Evolutionary conservation across 1,284 basidiomycete species (phyloP).

Genomic region (Schizophyllum commune): DNA sequence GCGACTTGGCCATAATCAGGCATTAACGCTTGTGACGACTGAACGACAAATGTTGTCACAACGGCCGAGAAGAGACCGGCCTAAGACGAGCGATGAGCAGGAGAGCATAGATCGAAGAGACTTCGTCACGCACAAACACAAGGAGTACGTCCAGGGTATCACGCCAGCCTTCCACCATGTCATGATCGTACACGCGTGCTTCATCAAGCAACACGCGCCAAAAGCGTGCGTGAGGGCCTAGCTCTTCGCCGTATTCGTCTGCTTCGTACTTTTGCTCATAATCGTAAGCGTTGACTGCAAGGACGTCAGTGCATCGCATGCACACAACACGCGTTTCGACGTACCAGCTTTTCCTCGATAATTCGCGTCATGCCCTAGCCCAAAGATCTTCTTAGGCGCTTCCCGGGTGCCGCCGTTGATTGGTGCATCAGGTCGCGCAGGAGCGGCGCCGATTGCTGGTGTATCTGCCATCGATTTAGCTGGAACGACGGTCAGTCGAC

Average conservation of each 20-base stretch:
- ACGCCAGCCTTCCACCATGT: background rate
- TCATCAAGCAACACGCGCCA: background rate
- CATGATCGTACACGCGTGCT: background rate
- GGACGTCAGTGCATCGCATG: background rate
- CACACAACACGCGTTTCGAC: background rate
- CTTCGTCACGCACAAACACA: background rate
- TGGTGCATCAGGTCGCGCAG: no score
- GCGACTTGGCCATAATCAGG: constrained; percentile 2
- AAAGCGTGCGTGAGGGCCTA: background rate
- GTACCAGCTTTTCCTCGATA: background rate
- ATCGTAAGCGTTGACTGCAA: background rate
- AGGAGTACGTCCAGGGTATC: constrained; percentile 1
- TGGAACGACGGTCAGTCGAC: no score
- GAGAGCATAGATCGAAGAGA: background rate
- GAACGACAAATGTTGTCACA: constrained; percentile 11
- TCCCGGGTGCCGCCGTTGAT: no score
- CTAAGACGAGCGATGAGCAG: background rate
- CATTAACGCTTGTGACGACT: constrained; percentile 8
- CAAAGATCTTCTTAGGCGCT: no score
- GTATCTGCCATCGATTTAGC: no score
- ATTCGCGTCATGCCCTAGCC: constrained; percentile 11
- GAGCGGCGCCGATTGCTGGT: no score
- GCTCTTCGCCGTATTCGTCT: background rate
- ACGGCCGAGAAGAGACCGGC: constrained; percentile 13
- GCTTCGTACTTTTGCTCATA: constrained; percentile 1